A percentile compares a stretch with the other conserved stretches of the same genome.
These are phyloP conservation scores for Wallacemonas rigidus DNA, from an alignment of 208 protist species.

Conservation along the genomic window DNA sequence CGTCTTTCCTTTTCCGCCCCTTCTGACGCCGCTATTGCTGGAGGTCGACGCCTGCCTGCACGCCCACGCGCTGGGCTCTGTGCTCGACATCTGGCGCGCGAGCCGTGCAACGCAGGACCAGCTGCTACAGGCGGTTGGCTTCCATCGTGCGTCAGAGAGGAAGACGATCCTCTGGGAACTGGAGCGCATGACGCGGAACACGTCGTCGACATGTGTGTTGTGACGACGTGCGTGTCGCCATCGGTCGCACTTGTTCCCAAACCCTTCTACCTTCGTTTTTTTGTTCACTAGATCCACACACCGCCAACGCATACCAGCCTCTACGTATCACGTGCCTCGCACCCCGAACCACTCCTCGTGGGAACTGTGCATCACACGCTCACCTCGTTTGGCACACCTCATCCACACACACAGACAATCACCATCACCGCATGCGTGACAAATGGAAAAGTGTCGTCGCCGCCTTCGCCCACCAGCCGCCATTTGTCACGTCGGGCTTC, in stretches of 20 bases:
- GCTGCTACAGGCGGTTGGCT: conserved; percentile 27
- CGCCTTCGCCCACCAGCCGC: no score
- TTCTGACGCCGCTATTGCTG: conserved; percentile 38
- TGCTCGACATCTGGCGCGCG: conserved; percentile 38
- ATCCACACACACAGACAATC: no score
- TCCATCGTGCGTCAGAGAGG: conserved; percentile 26
- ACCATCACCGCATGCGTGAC: no score
- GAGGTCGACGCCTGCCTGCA: conserved; percentile 38
- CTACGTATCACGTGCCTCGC: not conserved
- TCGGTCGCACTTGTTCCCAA: not conserved
- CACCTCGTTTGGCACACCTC: no score
- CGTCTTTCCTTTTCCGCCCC: conserved; percentile 23
- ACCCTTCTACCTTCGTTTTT: conserved; percentile 18
- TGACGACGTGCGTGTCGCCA: conserved; percentile 17
- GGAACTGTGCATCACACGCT: no score
- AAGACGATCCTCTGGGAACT: conserved; percentile 41
- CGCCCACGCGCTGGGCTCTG: conserved; percentile 18
- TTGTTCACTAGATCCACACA: not conserved
- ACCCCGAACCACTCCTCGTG: no score
- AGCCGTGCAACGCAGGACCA: conserved; percentile 13
- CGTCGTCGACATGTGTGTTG: conserved; percentile 29
- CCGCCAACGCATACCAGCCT: not conserved
- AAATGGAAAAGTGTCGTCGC: no score
- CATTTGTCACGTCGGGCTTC: no score
- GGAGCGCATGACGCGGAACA: conserved; percentile 29